Percentiles rank a stretch among this genome's conserved stretches.
Conservation (phyloP, 106 monocot species). For the Apostasia shenzhenica region DNA sequence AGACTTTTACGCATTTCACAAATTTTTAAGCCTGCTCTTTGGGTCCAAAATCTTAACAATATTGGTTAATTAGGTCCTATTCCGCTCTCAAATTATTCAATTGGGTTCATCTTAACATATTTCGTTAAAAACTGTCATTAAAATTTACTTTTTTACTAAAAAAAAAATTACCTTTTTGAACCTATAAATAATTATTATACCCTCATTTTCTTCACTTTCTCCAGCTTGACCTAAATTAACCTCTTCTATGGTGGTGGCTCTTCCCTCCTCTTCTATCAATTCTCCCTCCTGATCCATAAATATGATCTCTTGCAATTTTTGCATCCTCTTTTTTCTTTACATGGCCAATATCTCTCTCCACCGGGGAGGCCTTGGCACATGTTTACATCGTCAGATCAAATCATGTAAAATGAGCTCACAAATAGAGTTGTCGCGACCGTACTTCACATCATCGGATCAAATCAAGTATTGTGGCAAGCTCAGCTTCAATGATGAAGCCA, state of each 20-base stretch:
- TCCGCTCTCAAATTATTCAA: no score
- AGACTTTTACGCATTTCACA: no score
- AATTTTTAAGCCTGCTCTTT: no score
- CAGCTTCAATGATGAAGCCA: constrained; percentile 46
- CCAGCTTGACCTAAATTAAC: background rate
- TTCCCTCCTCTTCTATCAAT: constrained; percentile 15
- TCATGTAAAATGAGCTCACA: no score
- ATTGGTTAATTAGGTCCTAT: no score
- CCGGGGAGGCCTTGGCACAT: background rate
- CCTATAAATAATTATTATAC: background rate
- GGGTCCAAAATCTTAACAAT: no score
- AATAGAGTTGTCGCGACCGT: background rate
- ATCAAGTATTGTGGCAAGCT: constrained; percentile 26
- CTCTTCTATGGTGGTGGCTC: constrained; percentile 13
- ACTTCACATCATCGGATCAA: constrained; percentile 3
- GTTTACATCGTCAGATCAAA: background rate
- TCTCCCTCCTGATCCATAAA: constrained; percentile 5
- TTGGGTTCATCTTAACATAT: no score
- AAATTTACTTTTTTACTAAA: no score
- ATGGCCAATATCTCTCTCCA: background rate
- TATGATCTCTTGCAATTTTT: background rate
- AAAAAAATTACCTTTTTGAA: no score
- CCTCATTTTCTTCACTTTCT: constrained; percentile 7
- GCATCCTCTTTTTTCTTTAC: background rate
- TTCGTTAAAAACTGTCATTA: no score